A percentile compares a stretch with the other conserved stretches of the same genome.
Evolutionary conservation across 2,329 filamentous ascomycete species (phyloP).

Genomic region (Shiraia sp.): DNA sequence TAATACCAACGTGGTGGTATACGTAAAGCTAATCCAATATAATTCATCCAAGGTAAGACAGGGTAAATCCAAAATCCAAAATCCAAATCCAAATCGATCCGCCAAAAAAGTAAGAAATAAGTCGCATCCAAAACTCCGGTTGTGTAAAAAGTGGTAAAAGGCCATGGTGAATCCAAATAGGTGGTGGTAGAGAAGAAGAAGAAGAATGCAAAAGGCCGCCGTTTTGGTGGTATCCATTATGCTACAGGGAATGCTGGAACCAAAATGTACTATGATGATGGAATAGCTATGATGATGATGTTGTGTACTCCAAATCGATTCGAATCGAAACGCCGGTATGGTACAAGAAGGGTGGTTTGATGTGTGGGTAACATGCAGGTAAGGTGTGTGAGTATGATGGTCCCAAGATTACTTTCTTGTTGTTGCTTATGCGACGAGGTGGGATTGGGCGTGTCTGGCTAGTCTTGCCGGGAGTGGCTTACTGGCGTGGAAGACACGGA

Average conservation of each 20-base stretch:
- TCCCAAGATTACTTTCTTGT: background rate
- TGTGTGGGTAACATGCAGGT: background rate
- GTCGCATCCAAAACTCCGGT: too few relatives aligned
- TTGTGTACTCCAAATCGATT: constrained; percentile 12
- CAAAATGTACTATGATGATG: constrained; percentile 1
- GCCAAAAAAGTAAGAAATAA: too few relatives aligned
- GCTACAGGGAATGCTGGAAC: constrained; percentile 8
- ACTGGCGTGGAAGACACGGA: constrained; percentile 30
- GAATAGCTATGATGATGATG: background rate
- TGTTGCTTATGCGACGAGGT: background rate
- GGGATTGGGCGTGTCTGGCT: background rate
- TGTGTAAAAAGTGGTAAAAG: too few relatives aligned
- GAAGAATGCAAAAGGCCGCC: background rate
- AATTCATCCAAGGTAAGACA: constrained; percentile 14
- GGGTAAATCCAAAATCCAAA: too few relatives aligned
- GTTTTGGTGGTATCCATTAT: constrained; percentile 14
- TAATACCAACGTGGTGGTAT: too few relatives aligned
- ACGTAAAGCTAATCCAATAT: constrained; percentile 2
- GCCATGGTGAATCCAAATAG: too few relatives aligned
- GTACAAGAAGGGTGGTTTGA: constrained; percentile 13
- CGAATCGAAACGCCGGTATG: constrained; percentile 15
- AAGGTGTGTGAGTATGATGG: background rate
- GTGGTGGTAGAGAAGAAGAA: too few relatives aligned
- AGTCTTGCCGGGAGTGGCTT: constrained; percentile 9
- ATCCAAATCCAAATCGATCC: too few relatives aligned